These are phyloP conservation scores for Leptodermis oblonga DNA, from an alignment of 257 asterid genomes.

Conservation along the genomic window DNA sequence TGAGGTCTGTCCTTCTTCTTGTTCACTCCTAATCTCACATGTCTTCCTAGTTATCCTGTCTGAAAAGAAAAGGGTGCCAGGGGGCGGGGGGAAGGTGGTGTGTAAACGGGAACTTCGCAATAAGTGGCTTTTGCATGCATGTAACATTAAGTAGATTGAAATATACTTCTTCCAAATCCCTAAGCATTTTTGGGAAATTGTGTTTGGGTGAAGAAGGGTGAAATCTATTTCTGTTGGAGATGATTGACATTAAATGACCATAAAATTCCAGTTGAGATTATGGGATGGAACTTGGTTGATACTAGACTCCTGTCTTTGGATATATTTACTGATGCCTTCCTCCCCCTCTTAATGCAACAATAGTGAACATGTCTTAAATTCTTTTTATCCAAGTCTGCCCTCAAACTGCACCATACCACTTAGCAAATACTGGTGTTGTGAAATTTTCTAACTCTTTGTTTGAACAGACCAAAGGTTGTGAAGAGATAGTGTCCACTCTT, in stretches of 20 bases:
- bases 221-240: background rate
- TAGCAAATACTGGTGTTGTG: background rate
- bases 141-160: background rate
- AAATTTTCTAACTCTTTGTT: slow-evolving; percentile 1
- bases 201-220: background rate
- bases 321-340: background rate
- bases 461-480: slow-evolving; percentile 79
- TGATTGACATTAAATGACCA: background rate
- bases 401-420: background rate
- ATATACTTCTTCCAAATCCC: background rate
- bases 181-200: background rate
- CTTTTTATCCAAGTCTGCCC: background rate
- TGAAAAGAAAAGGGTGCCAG: background rate
- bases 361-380: background rate
- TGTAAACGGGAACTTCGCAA: too few species aligned
- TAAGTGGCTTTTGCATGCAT: background rate
- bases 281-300: background rate
- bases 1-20: slow-evolving; percentile 46
- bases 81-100: background rate
- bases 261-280: background rate
- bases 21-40: background rate
- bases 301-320: background rate
- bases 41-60: background rate
- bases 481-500: slow-evolving; percentile 76
- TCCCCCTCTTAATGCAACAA: background rate